phyloP scores from a whole-genome alignment of 208 protist species.

The Phytomonas sp. region DNA sequence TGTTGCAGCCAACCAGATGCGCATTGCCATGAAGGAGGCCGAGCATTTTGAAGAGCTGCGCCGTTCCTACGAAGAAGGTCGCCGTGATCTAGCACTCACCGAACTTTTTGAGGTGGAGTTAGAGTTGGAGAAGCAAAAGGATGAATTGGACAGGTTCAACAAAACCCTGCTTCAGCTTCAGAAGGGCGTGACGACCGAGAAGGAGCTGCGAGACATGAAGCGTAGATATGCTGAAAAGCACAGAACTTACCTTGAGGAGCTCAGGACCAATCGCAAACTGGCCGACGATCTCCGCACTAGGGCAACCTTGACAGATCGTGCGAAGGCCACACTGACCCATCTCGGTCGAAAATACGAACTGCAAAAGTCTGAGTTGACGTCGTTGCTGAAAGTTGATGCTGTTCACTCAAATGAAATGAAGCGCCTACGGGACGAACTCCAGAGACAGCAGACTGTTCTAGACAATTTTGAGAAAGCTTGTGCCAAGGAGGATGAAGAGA shows the following conservation, averaged over 20 bases:
- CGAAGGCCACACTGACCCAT: constrained; percentile 51
- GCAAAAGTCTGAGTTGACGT: constrained; percentile 42
- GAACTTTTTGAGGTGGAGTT: constrained; percentile 89
- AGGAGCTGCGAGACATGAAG: constrained; percentile 74
- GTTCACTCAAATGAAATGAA: constrained; percentile 47
- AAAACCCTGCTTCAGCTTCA: constrained; percentile 52
- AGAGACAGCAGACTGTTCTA: constrained; percentile 57
- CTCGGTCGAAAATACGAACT: constrained; percentile 56
- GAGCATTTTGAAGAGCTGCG: constrained; percentile 77
- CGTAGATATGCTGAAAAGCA: constrained; percentile 62
- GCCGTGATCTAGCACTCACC: constrained; percentile 66
- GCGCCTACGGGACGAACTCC: constrained; percentile 52
- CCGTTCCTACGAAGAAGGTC: constrained; percentile 34
- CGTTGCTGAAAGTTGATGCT: constrained; percentile 35
- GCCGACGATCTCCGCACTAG: constrained; percentile 58
- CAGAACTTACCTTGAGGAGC: constrained; percentile 71
- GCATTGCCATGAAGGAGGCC: constrained; percentile 94
- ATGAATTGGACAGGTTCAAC: constrained; percentile 43
- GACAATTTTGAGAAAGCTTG: constrained; percentile 49
- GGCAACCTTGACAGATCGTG: constrained; percentile 54
- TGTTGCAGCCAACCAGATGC: constrained; percentile 91
- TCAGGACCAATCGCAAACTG: constrained; percentile 50
- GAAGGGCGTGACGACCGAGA: constrained; percentile 54
- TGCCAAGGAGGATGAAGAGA: constrained; percentile 42
- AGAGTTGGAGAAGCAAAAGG: constrained; percentile 60